Evolutionary conservation across 78 protist species (phyloP).

Genomic region (Monocercomonoides exilis): DNA sequence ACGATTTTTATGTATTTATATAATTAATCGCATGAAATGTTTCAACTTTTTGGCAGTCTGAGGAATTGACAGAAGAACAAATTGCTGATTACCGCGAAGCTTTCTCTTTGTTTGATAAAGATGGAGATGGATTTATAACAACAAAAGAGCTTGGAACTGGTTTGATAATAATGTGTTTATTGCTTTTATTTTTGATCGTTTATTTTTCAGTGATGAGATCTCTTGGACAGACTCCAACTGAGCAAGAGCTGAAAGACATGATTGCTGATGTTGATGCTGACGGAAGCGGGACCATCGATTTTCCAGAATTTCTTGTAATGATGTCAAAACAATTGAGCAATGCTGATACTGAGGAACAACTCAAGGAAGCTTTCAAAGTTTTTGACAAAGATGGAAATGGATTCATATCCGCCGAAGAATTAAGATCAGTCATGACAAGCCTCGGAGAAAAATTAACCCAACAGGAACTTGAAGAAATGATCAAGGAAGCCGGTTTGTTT

Average conservation of each 20-base stretch:
- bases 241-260: conserved; percentile 97
- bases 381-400: conserved; percentile 69
- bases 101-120: conserved; percentile 86
- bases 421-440: too few species aligned
- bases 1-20: too few species aligned
- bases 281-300: conserved; percentile 91
- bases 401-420: conserved; percentile 92
- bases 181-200: background rate
- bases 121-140: conserved; percentile 88
- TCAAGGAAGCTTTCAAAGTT: conserved; percentile 91
- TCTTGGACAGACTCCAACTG: conserved; percentile 94
- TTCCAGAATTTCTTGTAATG: conserved; percentile 85
- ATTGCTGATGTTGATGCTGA: conserved; percentile 90
- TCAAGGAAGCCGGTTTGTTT: too few species aligned
- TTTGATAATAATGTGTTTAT: background rate
- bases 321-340: conserved; percentile 95
- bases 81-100: conserved; percentile 95
- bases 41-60: too few species aligned
- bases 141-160: conserved; percentile 86
- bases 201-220: conserved; percentile 73
- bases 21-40: too few species aligned
- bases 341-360: conserved; percentile 93
- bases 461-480: too few species aligned
- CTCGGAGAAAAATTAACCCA: too few species aligned
- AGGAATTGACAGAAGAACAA: conserved; percentile 84